Base-by-base conservation (phyloP, 139 green algal species). In the Tetratostichococcus sp. region DNA sequence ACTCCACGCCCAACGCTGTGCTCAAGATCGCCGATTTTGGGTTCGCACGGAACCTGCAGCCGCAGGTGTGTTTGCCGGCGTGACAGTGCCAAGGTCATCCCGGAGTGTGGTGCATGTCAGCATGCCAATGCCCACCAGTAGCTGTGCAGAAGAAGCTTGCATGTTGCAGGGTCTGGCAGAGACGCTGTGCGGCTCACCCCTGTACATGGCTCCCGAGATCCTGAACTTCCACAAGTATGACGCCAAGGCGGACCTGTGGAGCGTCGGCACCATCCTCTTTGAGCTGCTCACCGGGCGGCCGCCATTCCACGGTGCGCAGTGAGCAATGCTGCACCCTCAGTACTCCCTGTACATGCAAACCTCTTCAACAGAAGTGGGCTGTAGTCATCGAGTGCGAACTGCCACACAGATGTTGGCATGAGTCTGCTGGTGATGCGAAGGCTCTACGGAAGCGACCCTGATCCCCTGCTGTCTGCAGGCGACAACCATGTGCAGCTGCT, bases 11-110 rank as follows among this genome's bases (percentile, higher is more conserved):
- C 1, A 70, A 73, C 1, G 82, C 78, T 0, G 75, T 87, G 30
- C 85, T 97, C 3, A 98, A 98, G 82, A 99, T 99, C 69, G 96
- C 96, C 19, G 96, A 99, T 85, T 99, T 99, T 93, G 96, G 96
- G 6, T 99, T 99, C 86, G 96, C 95, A 11, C 80, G 96, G 34
- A 89, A 84, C 39, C 84, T 97, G 79, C 85, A 93, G 77, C 91
- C 94, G 22, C 86, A 96, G 78, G 65, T 67, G 39, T 19, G 59
- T 26, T n/a, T n/a, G 1, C 26, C 50, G 65, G 8, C 39, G 8
- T 14, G 14, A 50, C 39, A 50, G 8, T 50, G 8, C 39, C 39
- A 14, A 50, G 8, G 8, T 8, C 8, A 50, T 50, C 14, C 8
- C 3, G 34, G 32, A 23, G 34, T 11, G 26, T 62, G 4, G 6